Evolutionary conservation across 2,329 filamentous ascomycete species (phyloP), one percentile per base, ranked within the genome.

Genomic region (Phialophora macrospora): DNA sequence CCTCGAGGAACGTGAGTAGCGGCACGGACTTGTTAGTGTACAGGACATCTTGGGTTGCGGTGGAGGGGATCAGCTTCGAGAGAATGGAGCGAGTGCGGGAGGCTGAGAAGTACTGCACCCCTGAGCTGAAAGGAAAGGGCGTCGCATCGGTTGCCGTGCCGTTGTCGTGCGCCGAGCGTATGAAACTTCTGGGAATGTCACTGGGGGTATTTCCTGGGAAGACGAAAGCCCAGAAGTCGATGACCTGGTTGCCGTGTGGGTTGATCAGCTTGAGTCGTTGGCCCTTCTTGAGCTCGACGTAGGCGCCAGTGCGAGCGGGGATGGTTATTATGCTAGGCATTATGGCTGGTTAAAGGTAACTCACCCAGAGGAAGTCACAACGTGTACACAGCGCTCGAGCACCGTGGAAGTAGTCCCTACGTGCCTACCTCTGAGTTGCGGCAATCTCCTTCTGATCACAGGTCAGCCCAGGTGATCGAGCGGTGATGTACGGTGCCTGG

Each of bases 221-320:
- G 12, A 79, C 78, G 65, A 83, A 80, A 4, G 79, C 80, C 80
- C 80, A 83, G 49, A 81, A 82, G 68, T 84, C 81, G 49, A 83
- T 75, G 26, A 84, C 81, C 73, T 83, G 81, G 59, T 80, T 80
- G 56, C 81, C 81, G 63, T 78, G 72, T 0, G 80, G 81, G 70
- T 83, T 83, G 71, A 76, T 78, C 63, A 83, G 75, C 64, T 79
- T 81, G 69, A 83, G 74, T 41, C 73, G 75, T 65, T 82, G 79
- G 34, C 76, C 75, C 11, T 71, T 63, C 34, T 70, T 71, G 60
- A 82, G 72, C 24, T 73, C 55, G 30, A 80, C 75, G 63, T 80
- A 79, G 30, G 77, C 77, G 12, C 75, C 79, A 62, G 77, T 78
- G 55, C 81, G 79, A 30, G 81, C 80, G 51, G 79, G 79, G 38